Evolutionary conservation across 192 early-diverging fungal genomes (phyloP).

Genomic region (Linderina pennispora): DNA sequence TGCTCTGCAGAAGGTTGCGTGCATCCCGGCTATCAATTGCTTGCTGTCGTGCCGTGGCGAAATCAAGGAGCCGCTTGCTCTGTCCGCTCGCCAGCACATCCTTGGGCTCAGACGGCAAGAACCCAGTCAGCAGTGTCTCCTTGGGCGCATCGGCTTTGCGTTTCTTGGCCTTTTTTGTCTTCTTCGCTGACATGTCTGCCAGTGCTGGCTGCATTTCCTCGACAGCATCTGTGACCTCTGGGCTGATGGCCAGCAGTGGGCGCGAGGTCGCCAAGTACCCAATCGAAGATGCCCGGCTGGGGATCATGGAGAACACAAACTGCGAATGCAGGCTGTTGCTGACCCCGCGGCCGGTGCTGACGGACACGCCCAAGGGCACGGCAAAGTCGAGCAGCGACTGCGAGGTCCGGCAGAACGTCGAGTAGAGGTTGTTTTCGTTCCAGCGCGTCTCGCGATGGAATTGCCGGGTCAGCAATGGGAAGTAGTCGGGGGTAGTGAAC

Average conservation of each 20-base stretch:
- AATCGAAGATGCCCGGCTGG: constrained; percentile 61
- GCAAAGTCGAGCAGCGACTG: constrained; percentile 74
- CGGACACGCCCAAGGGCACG: constrained; percentile 65
- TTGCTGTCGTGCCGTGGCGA: constrained; percentile 10
- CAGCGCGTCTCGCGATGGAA: constrained; percentile 72
- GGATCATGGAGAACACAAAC: constrained; percentile 52
- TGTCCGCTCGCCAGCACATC: neutral
- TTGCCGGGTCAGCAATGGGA: constrained; percentile 72
- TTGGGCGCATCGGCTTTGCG: neutral
- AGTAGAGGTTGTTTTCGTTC: constrained; percentile 79
- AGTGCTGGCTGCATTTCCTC: neutral
- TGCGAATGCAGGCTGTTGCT: constrained; percentile 72
- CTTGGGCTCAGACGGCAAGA: neutral
- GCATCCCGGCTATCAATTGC: constrained; percentile 16
- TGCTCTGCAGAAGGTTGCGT: constrained; percentile 20
- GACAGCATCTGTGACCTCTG: neutral
- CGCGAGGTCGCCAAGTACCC: constrained; percentile 79
- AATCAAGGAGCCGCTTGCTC: neutral
- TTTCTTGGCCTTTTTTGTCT: no score
- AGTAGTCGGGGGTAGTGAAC: constrained; percentile 57
- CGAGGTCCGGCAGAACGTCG: constrained; percentile 67
- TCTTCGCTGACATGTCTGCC: neutral
- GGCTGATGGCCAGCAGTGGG: constrained; percentile 41
- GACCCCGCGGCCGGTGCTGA: constrained; percentile 45
- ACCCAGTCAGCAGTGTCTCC: neutral